Percentiles rank a stretch among this genome's conserved stretches.
Conservation (phyloP, 345 rosid genomes). For the Litchi chinensis region DNA sequence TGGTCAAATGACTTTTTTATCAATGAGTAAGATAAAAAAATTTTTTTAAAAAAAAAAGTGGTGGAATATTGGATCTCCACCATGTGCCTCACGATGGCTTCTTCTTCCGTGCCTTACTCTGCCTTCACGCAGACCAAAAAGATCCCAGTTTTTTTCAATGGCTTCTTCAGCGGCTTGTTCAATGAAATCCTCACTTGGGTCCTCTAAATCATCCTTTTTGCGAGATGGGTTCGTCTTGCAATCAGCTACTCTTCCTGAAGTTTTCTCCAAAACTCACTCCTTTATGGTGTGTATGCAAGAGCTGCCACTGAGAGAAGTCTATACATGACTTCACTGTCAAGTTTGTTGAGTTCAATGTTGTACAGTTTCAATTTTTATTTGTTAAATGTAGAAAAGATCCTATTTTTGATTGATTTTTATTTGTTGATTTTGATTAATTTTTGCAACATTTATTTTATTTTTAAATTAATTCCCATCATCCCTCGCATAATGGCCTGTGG, state of each 20-base stretch:
- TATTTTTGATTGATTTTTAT: not conserved
- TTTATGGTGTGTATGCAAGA: constrained; percentile 54
- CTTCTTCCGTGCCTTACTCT: constrained; percentile 42
- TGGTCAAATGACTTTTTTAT: too few relatives aligned
- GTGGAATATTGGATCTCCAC: too few relatives aligned
- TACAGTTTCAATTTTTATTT: not conserved
- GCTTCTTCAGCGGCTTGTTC: constrained; percentile 29
- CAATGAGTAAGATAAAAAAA: too few relatives aligned
- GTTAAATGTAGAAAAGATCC: not conserved
- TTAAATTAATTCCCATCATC: too few relatives aligned
- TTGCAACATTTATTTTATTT: too few relatives aligned
- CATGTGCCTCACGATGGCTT: constrained; percentile 14
- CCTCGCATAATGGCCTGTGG: too few relatives aligned
- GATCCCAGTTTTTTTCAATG: constrained; percentile 26
- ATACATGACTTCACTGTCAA: constrained; percentile 77
- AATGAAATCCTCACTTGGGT: constrained; percentile 44
- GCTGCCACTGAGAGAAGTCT: constrained; percentile 75
- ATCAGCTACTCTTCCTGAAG: constrained; percentile 35
- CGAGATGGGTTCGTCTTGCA: constrained; percentile 49
- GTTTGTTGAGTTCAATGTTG: constrained; percentile 29
- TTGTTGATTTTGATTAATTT: too few relatives aligned
- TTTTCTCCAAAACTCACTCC: constrained; percentile 39
- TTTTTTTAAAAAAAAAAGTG: too few relatives aligned
- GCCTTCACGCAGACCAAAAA: constrained; percentile 29
- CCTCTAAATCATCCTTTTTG: constrained; percentile 51